A percentile compares a stretch with the other conserved stretches of the same genome.
phyloP scores from a whole-genome alignment of 495 filamentous ascomycete genomes.

The Peziza echinospora region DNA sequence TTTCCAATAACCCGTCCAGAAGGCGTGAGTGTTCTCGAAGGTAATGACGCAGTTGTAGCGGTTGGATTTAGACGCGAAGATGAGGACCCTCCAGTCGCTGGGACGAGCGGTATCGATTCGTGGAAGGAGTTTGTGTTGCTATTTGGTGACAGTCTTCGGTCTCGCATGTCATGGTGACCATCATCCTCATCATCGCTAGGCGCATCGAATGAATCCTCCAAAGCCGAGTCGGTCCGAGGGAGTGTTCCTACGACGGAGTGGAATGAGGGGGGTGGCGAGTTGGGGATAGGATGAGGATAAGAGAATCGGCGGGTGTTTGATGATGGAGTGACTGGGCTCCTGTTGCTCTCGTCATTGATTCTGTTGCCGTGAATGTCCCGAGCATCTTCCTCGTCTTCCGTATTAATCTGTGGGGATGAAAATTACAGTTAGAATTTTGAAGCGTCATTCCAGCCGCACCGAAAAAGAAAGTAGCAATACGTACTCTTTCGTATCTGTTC shows the following conservation, averaged over 20 bases:
- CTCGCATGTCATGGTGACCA: conserved; percentile 46
- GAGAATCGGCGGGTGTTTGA: neutral
- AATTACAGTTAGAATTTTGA: too few species aligned
- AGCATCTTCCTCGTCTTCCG: neutral
- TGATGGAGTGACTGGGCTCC: neutral
- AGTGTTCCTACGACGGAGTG: conserved; percentile 57
- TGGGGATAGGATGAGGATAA: conserved; percentile 28
- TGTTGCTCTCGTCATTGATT: neutral
- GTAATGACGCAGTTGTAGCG: conserved; percentile 16
- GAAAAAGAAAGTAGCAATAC: too few species aligned
- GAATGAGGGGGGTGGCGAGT: conserved; percentile 86
- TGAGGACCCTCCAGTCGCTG: conserved; percentile 22
- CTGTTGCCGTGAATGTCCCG: neutral
- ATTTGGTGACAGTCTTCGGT: conserved; percentile 23
- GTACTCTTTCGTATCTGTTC: too few species aligned
- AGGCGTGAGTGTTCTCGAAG: conserved; percentile 18
- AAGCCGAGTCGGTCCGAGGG: conserved; percentile 48
- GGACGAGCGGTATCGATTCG: conserved; percentile 21
- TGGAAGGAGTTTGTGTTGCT: conserved; percentile 20
- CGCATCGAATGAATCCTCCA: conserved; percentile 78
- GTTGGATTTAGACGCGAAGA: conserved; percentile 24
- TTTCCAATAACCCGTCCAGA: neutral
- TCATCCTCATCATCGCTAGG: conserved; percentile 50
- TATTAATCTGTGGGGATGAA: neutral
- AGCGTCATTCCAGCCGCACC: too few species aligned